A percentile compares a stretch with the other conserved stretches of the same genome.
phyloP scores from a whole-genome alignment of 495 filamentous ascomycete genomes.

The Tuber umbilicatum region DNA sequence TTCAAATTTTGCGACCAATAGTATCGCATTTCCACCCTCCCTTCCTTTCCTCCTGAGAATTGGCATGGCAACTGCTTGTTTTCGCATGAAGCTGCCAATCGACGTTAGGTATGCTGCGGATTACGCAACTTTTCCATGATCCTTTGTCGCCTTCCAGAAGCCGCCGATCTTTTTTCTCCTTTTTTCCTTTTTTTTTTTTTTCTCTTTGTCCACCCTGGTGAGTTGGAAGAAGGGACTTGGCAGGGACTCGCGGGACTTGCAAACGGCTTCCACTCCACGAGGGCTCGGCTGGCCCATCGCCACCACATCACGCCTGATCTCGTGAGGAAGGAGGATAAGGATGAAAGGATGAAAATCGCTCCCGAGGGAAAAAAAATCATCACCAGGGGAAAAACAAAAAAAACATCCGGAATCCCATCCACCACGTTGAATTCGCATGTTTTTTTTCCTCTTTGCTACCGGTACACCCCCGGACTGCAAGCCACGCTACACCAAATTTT shows the following conservation, averaged over 20 bases:
- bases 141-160: conserved; percentile 30
- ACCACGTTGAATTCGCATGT: not conserved
- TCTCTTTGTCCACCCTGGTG: not conserved
- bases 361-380: not conserved
- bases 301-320: not conserved
- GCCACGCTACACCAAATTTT: not conserved
- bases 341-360: not conserved
- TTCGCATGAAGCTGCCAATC: conserved; percentile 34
- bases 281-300: not conserved
- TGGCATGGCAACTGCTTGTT: conserved; percentile 20
- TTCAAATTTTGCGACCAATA: not conserved
- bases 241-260: conserved; percentile 14
- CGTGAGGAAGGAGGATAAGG: not conserved
- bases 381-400: not conserved
- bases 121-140: conserved; percentile 30
- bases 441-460: not conserved
- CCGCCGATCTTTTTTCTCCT: conserved; percentile 22
- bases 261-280: not conserved
- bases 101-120: conserved; percentile 30
- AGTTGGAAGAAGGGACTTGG: conserved; percentile 14
- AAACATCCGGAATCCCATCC: not conserved
- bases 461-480: not conserved
- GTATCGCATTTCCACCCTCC: not conserved
- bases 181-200: not conserved
- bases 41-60: not conserved